Conservation (phyloP, 768 basidiomycete species). For the Lactarius sanguifluus region DNA sequence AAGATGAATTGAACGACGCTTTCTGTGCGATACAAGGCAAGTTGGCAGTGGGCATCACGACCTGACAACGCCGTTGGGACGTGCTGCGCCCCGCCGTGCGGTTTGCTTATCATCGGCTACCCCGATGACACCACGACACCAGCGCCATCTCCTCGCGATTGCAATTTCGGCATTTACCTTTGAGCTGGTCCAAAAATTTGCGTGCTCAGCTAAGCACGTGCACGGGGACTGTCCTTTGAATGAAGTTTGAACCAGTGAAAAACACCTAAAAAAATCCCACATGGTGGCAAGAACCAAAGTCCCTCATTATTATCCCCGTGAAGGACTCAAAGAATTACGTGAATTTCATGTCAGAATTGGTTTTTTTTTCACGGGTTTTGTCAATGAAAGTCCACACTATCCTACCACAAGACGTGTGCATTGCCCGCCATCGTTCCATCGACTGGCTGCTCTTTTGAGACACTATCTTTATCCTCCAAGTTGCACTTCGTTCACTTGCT, state of each 20-base stretch:
- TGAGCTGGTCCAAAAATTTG: no score
- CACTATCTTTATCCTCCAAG: neutral
- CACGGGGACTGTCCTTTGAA: no score
- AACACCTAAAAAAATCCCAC: no score
- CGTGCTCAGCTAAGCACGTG: no score
- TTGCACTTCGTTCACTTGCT: neutral
- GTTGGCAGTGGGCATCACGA: neutral
- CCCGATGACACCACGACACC: neutral
- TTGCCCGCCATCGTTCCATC: neutral
- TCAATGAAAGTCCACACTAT: neutral
- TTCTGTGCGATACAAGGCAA: neutral
- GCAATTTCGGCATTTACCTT: no score
- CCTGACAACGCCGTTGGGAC: neutral
- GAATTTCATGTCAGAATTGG: neutral
- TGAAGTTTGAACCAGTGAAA: no score
- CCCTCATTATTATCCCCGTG: no score
- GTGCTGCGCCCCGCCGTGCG: neutral
- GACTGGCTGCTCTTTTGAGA: neutral
- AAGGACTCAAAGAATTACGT: no score
- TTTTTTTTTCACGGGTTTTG: neutral
- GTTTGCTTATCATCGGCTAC: no score
- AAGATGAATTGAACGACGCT: neutral
- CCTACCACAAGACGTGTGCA: neutral
- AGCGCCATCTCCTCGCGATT: neutral
- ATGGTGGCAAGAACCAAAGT: no score